Percentiles rank a stretch among this genome's conserved stretches.
Conservation (phyloP, 2,329 filamentous ascomycete genomes). For the Aspergillus japonicus region DNA sequence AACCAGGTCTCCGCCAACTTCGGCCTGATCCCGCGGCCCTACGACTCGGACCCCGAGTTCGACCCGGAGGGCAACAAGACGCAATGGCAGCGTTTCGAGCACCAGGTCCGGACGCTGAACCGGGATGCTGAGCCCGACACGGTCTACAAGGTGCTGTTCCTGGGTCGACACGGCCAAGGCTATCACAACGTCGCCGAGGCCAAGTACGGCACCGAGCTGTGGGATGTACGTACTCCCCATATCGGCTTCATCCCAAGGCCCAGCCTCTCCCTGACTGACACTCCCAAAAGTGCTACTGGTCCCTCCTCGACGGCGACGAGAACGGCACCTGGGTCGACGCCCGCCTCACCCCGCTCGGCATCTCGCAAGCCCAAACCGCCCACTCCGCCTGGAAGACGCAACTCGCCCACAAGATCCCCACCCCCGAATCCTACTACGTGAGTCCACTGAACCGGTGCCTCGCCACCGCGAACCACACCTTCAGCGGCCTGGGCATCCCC, state of each 20-base stretch:
- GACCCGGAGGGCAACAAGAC: conserved; percentile 39
- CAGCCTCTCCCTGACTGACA: neutral
- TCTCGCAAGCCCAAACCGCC: conserved; percentile 50
- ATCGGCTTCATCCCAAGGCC: too few relatives aligned
- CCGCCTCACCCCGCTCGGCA: conserved; percentile 54
- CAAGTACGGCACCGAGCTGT: conserved; percentile 57
- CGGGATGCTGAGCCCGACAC: conserved; percentile 34
- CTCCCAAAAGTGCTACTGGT: conserved; percentile 54
- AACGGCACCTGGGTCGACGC: conserved; percentile 59
- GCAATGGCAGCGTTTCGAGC: conserved; percentile 56
- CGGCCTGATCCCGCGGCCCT: conserved; percentile 49
- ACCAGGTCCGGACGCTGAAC: conserved; percentile 51
- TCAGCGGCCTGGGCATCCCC: conserved; percentile 49
- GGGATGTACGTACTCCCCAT: conserved; percentile 51
- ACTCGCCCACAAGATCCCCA: conserved; percentile 49
- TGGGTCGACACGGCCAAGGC: conserved; percentile 62
- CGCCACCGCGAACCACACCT: conserved; percentile 57
- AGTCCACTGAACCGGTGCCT: conserved; percentile 60
- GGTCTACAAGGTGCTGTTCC: conserved; percentile 57
- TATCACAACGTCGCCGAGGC: conserved; percentile 61
- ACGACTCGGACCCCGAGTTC: conserved; percentile 40
- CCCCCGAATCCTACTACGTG: conserved; percentile 57
- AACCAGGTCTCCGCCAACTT: conserved; percentile 45
- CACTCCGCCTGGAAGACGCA: conserved; percentile 51
- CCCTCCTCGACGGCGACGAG: conserved; percentile 56